Conservation (phyloP, 768 basidiomycete species). For the Tubosaeta sp. region DNA sequence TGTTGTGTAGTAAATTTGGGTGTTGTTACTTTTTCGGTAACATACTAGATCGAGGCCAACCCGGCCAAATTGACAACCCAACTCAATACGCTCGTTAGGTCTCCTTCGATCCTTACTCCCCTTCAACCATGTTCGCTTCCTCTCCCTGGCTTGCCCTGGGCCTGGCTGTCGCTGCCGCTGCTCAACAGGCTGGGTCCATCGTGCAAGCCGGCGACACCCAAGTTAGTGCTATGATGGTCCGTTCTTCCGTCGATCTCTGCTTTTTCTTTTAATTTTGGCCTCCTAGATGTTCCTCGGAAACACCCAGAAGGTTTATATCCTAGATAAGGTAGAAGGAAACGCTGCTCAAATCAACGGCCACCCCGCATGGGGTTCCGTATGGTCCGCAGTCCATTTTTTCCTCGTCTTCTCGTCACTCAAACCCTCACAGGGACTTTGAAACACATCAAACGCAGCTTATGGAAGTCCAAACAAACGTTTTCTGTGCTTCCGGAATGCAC, state of each 20-base stretch:
- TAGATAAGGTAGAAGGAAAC: conserved; percentile 90
- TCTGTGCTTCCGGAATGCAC: conserved; percentile 82
- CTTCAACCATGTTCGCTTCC: conserved; percentile 25
- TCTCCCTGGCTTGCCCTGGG: conserved; percentile 42
- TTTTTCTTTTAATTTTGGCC: neutral
- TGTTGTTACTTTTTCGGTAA: neutral
- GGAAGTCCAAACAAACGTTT: conserved; percentile 59
- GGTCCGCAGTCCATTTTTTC: conserved; percentile 32
- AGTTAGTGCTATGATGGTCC: conserved; percentile 54
- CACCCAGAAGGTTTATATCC: conserved; percentile 75
- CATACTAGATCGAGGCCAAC: no score
- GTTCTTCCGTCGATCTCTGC: conserved; percentile 9
- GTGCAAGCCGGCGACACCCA: conserved; percentile 31
- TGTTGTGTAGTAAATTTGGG: neutral
- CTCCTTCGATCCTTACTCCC: conserved; percentile 7
- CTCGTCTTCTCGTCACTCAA: neutral
- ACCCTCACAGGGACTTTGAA: conserved; percentile 21
- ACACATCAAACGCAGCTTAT: conserved; percentile 16
- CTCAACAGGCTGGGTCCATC: conserved; percentile 24
- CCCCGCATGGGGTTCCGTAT: conserved; percentile 71
- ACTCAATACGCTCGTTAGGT: conserved; percentile 14
- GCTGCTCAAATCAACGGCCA: conserved; percentile 60
- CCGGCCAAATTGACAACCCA: neutral
- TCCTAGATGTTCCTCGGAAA: conserved; percentile 77
- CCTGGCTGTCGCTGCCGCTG: conserved; percentile 34